Evolutionary conservation across 2,329 filamentous ascomycete genomes (phyloP), one percentile per base, ranked within the genome.

Genomic region (Scorias spongiosa): DNA sequence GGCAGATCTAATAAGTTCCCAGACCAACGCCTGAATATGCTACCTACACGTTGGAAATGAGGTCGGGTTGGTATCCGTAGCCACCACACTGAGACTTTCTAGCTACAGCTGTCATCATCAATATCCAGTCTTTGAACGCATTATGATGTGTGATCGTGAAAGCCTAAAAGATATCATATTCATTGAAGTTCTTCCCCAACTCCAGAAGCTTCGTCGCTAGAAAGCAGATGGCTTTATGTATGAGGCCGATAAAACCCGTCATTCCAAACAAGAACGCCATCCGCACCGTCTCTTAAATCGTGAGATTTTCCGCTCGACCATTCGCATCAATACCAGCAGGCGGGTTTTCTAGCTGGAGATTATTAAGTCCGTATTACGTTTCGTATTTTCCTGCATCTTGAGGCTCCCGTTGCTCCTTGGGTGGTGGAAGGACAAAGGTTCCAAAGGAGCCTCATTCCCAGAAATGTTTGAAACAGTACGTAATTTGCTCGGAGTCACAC

Each of bases 401-500:
- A 51, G 50, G 17, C 47, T 48, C 6, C 45, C 43, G 38, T 55
- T 55, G 45, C 49, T 52, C 20, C 53, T 46, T 15, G 47, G 42
- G 34, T 56, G 50, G 26, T 49, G 44, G 1, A 49, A 52, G 28
- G 51, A 51, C n/a, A 57, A 36, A 34, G 48, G 46, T 37, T 48
- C 46, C 47, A 54, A 53, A 5, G 53, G 49, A 12, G 32, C 15
- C 18, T 56, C 51, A 10, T 45, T 30, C 18, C 45, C 2, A 2
- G 49, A 47, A 11, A 43, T 44, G 20, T 52, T 55, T 15, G 47
- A 49, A 10, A 56, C 55, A 38, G 57, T 49, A 15, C 50, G 46
- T 40, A 59, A 48, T 47, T 58, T 58, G 47, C 53, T 57, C 17
- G 51, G 53, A 2, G 38, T 28, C 5, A 14, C 11, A 6, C 14